Evolutionary conservation across 2,329 filamentous ascomycete genomes (phyloP).

Genomic region (Trichoderma sp.): DNA sequence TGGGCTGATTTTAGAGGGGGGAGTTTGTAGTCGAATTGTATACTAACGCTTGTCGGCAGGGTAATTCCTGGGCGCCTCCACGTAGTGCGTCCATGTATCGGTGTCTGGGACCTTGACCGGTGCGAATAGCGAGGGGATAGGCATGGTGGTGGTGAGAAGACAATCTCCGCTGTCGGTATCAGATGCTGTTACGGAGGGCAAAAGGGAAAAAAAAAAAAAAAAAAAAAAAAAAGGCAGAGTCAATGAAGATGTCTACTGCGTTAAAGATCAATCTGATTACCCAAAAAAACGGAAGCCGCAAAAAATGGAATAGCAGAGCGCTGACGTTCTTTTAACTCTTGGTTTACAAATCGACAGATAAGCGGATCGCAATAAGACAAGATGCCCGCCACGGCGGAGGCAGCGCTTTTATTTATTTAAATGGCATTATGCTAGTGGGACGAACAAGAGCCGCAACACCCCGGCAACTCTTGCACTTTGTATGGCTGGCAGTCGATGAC

Average conservation of each 20-base stretch:
- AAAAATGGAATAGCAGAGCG: background rate
- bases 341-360: background rate
- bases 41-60: slow-evolving; percentile 70
- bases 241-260: background rate
- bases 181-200: background rate
- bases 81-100: slow-evolving; percentile 78
- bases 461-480: background rate
- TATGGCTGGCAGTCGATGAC: background rate
- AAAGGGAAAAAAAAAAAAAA: too few relatives aligned
- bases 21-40: background rate
- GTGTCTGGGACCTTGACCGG: slow-evolving; percentile 69
- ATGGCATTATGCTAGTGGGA: background rate
- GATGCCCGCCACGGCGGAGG: background rate
- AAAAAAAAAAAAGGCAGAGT: too few relatives aligned
- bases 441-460: background rate
- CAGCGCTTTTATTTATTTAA: background rate
- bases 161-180: background rate
- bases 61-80: slow-evolving; percentile 69
- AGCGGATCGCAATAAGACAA: background rate
- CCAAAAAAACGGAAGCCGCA: background rate
- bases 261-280: background rate
- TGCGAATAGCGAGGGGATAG: slow-evolving; percentile 66
- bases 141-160: slow-evolving; percentile 55
- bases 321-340: background rate
- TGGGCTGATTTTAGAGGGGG: background rate